Evolutionary conservation across 805 yeast species (phyloP), one percentile per base, ranked within the genome.

Genomic region (Yarrowia sp.): DNA sequence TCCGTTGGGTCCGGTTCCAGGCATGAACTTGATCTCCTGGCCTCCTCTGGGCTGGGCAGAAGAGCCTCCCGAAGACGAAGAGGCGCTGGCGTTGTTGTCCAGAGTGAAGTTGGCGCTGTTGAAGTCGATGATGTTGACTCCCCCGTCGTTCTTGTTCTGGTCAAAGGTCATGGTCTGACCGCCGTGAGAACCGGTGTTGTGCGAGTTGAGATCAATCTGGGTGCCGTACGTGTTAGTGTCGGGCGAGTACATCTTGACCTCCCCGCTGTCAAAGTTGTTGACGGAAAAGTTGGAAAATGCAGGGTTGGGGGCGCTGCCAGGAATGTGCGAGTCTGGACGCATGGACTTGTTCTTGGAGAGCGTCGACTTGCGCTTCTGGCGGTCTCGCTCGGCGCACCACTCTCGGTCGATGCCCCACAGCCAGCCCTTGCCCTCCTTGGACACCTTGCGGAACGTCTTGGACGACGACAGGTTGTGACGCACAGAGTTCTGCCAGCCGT

Each of bases 401-500:
- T 84, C 87, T 64, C 90, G 96, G 74, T 94, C 97, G 38, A 94
- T 77, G 3, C 93, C 93, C 96, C 97, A 93, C 29, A 89, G 76
- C 96, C 96, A 92, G 63, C 96, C 97, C 72, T 88, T 88, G n/a
- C 96, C 94, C 68, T 88, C 94, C 64, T 87, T 86, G 36, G 90
- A 84, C 14, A 88, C 86, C 69, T 88, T 88, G 60, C 83, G 80
- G 76, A 93, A 94, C 6, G 93, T 85, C 74, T 90, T 90, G 74
- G 91, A 91, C 66, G 90, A 78, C 21, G 93, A 87, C 38, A 94
- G 78, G 68, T 91, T 92, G 74, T 94, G 99, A 58, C 96, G 82
- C 18, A 94, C 96, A 0, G 96, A 84, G 70, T 89, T 87, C 75
- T 94, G 99, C 99, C 99, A 94, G 2, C 98, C 98, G 72, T 91